Evolutionary conservation across 108 stramenopile species (phyloP).

Genomic region (Cylindrotheca closterium): DNA sequence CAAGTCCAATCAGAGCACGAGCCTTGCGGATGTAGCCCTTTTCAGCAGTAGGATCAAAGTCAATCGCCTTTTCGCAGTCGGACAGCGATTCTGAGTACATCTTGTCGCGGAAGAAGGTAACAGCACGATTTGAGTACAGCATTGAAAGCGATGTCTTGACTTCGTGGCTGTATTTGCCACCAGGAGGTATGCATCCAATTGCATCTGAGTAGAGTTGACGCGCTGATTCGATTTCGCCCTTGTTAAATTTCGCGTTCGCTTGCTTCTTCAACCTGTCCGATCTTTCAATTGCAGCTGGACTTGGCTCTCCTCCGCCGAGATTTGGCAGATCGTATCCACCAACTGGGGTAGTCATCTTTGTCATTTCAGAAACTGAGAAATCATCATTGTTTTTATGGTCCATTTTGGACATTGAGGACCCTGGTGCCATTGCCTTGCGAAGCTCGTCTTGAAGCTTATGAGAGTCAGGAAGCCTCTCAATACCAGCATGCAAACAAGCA

Average conservation of each 20-base stretch:
- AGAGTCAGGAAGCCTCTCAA: conserved; percentile 16
- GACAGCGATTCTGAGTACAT: conserved; percentile 27
- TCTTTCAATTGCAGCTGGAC: conserved; percentile 28
- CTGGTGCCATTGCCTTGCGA: conserved; percentile 22
- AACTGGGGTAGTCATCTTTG: conserved; percentile 4
- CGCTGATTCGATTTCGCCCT: conserved; percentile 33
- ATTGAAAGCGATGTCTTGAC: conserved; percentile 21
- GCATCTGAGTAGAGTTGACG: conserved; percentile 27
- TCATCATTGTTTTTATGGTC: conserved; percentile 4
- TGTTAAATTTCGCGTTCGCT: conserved; percentile 42
- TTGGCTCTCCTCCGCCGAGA: conserved; percentile 30
- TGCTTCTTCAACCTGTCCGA: conserved; percentile 37
- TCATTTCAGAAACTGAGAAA: conserved; percentile 19
- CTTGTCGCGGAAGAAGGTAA: conserved; percentile 31
- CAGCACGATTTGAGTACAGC: conserved; percentile 42
- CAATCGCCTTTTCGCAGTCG: conserved; percentile 36
- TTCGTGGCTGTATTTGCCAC: conserved; percentile 20
- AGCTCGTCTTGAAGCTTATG: conserved; percentile 26
- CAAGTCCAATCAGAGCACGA: conserved; percentile 29
- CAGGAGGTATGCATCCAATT: conserved; percentile 27
- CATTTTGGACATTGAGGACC: neutral
- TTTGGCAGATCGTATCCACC: conserved; percentile 27
- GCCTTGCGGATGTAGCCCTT: conserved; percentile 39
- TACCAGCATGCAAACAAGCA: conserved; percentile 23
- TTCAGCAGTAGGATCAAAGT: conserved; percentile 18